Base-by-base conservation (phyloP, 352 stramenopile species). In the Phytophthora capsici region DNA sequence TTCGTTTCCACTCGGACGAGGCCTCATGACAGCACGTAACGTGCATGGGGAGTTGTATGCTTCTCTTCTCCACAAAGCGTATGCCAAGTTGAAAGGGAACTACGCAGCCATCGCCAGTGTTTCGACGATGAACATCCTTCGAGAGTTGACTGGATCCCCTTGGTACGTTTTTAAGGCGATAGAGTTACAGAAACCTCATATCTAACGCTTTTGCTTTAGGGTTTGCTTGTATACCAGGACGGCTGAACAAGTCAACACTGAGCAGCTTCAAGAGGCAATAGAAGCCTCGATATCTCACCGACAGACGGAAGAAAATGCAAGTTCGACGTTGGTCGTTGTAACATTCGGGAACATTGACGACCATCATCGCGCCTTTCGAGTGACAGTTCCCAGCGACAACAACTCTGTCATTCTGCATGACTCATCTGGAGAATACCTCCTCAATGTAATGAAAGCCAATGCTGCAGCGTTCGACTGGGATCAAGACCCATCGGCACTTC, bases 51-150 rank as follows among this genome's bases (percentile, higher is more conserved):
- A 87, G 25, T 30, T 77, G 4, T 89, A 73, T 16, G 37, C 69
- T 1, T 55, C 71, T 19, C 37, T 88, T 4, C 59, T 91, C 0
- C 76, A 89, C 17, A 91, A 91, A 45, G 80, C 80, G n/a, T 79
- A 73, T 14, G 82, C 76, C 5, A 91, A 91, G 34, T 38, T 84
- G 8, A 73, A 72, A 53, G 78, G 78, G 4, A 76, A 69, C 55
- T 91, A 86, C 38, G 41, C 36, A 1, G 47, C 58, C 3, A 32
- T 84, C 26, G 16, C 49, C 0, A 40, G 7, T 0, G 40, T 80
- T 23, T 16, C 80, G 1, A 78, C 74, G 1, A 54, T 78, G 17
- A 4, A 32, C 4, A 73, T 88, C 34, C 49, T 90, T 0, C 59
- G 49, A 45, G 79, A 88, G 14, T 55, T 90, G 13, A 79, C 78